Evolutionary conservation across 2,329 filamentous ascomycete species (phyloP), one percentile per base, ranked within the genome.

Genomic region (Leptographium wingfieldii): DNA sequence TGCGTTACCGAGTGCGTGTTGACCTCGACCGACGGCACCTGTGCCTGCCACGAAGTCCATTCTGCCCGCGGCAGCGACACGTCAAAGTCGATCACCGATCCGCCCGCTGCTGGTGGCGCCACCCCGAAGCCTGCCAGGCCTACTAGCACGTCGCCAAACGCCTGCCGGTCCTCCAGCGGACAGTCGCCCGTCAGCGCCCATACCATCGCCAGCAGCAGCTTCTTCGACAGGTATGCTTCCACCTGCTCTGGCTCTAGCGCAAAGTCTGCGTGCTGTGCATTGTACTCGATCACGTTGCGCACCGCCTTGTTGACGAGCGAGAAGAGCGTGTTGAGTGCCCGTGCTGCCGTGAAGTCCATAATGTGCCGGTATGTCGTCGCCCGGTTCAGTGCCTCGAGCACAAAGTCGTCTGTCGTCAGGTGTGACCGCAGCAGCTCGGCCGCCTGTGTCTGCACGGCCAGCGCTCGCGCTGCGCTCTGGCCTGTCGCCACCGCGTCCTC

Each of bases 1-100:
- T 99, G 92, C 0, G 90, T 96, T 68, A 99, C 87, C 5, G 92
- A 96, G 72, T 99, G 95, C 0, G 95, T 99, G 71, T 99, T 97
- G 73, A 99, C 89, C 71, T 99, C 95, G 60, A 99, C 87, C 12
- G 83, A 87, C 19, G 94, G 94, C 16, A 99, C 94, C 72, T 96
- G 88, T 64, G 87, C 90, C 72, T 96, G 92, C 94, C 94, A 99
- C 52, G 88, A 82, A 2, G 84, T 81, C 94, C 94, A 99, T 65
- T 95, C 88, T 9, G 86, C 87, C 69, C 87, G 86, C 1, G 95
- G 94, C 49, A 97, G 79, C 14, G 84, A 84, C 49, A 96, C 91
- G 69, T 99, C 91, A 67, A 89, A 99, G 73, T 99, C 95, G 67
- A 99, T 99, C 59, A 99, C 83, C 40, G 92, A 95, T 19, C 33